Evolutionary conservation across 1,284 basidiomycete genomes (phyloP), one percentile per base, ranked within the genome.

Genomic region (Tilletia walkeri): DNA sequence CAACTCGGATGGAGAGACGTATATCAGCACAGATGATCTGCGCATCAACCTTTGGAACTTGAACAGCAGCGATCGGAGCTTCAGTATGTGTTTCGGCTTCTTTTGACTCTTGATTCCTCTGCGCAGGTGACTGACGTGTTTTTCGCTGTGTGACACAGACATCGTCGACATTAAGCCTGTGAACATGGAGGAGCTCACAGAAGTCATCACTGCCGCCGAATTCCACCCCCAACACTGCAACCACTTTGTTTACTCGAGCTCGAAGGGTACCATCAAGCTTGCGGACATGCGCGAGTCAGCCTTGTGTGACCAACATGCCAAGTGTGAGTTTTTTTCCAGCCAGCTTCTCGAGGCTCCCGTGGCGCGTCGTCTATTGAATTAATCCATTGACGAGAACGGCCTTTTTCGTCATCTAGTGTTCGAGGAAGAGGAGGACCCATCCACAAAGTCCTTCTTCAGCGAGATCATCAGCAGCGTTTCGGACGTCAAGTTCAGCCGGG

Each of bases 201-300:
- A 99, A 84, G 96, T 99, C 84, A 99, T 99, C 85, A 99, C 96
- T 10, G 94, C 95, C 3, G 94, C 96, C 70, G 96, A 99, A 86
- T 99, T 99, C 86, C 96, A 99, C 83, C 96, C 96, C 16, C 88
- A 90, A 74, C 93, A 96, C 78, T 99, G 96, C 90, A 99, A 99
- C 85, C 87, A 94, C 69, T 98, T 99, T 87, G 97, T 98, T 92
- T 99, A 99, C 85, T 99, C 95, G 73, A 95, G 93, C 86, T 99
- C 95, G 72, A 99, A 99, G 86, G 95, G 94, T 76, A 99, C 96
- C 82, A 98, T 99, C 88, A 99, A 99, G 86, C 89, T 99, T 70
- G 95, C 95, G n/a, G 96, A 99, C 86, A 99, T 99, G 96, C 90
- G 96, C 68, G 94, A 98, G 79, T 93, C 95, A 30, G 96, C 96